Evolutionary conservation across 2,329 filamentous ascomycete genomes (phyloP).

Genomic region (Xylaria sp.): DNA sequence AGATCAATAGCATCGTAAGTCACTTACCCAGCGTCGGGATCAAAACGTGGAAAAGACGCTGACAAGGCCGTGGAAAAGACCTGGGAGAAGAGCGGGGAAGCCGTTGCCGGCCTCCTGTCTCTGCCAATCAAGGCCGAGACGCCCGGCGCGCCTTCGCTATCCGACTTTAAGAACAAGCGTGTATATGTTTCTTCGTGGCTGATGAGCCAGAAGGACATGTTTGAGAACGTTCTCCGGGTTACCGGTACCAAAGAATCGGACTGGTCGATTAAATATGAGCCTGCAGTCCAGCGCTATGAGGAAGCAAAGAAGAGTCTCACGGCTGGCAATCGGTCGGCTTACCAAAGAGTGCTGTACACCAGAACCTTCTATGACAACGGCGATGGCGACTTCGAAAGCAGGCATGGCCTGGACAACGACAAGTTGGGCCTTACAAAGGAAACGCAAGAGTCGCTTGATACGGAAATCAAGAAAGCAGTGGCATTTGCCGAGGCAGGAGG

Average conservation of each 20-base stretch:
- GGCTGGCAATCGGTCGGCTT: conserved; percentile 56
- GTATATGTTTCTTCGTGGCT: conserved; percentile 67
- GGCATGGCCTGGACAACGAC: conserved; percentile 59
- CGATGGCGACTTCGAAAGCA: conserved; percentile 54
- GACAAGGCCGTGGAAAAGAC: conserved; percentile 32
- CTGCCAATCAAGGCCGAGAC: conserved; percentile 54
- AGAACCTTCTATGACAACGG: conserved; percentile 62
- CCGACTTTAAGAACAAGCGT: conserved; percentile 57
- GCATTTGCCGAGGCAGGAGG: conserved; percentile 44
- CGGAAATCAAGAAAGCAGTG: conserved; percentile 61
- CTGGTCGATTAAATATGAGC: conserved; percentile 66
- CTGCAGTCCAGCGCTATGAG: conserved; percentile 57
- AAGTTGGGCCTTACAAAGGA: conserved; percentile 61
- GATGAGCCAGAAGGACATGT: conserved; percentile 71
- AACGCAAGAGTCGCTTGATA: conserved; percentile 65
- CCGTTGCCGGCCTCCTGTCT: conserved; percentile 61
- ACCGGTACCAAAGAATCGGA: conserved; percentile 66
- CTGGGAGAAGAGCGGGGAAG: conserved; percentile 53
- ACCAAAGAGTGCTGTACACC: conserved; percentile 63
- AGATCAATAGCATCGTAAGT: conserved; percentile 65
- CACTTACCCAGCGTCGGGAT: conserved; percentile 40
- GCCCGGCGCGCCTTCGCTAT: conserved; percentile 53
- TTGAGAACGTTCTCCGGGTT: conserved; percentile 68
- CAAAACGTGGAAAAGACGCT: conserved; percentile 51
- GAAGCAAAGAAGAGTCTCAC: conserved; percentile 58